Percentiles rank a stretch among this genome's conserved stretches.
Conservation (phyloP, 2,329 filamentous ascomycete genomes). For the Hypoxylon sp. region DNA sequence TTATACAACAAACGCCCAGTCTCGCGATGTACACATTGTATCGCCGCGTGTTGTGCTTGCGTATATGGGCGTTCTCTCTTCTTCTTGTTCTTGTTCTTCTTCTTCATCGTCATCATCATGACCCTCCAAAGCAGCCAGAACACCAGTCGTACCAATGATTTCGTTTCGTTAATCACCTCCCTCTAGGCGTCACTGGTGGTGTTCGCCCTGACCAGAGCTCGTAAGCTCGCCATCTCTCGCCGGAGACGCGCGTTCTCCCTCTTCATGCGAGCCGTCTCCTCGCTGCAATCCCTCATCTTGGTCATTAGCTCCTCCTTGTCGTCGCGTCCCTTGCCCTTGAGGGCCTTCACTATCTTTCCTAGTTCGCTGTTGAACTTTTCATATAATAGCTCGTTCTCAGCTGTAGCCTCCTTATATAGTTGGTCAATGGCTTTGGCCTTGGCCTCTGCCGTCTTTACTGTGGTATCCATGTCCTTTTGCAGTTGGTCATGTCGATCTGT, state of each 20-base stretch:
- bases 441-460: conserved; percentile 76
- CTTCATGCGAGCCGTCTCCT: conserved; percentile 79
- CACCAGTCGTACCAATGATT: conserved; percentile 27
- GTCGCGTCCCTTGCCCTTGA: conserved; percentile 75
- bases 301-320: conserved; percentile 80
- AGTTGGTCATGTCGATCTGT: conserved; percentile 69
- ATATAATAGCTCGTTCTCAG: conserved; percentile 93
- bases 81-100: too few species aligned
- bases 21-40: too few species aligned
- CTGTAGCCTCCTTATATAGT: conserved; percentile 84
- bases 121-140: conserved; percentile 29
- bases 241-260: conserved; percentile 87
- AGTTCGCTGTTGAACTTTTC: conserved; percentile 93
- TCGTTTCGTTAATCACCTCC: conserved; percentile 33
- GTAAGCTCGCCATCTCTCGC: conserved; percentile 79
- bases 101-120: conserved; percentile 15
- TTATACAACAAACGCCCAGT: conserved; percentile 4
- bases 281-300: conserved; percentile 75
- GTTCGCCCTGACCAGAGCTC: conserved; percentile 60
- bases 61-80: too few species aligned
- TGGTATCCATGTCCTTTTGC: conserved; percentile 74
- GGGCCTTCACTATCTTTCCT: conserved; percentile 79
- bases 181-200: conserved; percentile 41
- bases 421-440: conserved; percentile 87
- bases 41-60: too few species aligned